phyloP scores from a whole-genome alignment of 2,329 filamentous ascomycete species.

The Paracamarosporium sp. region DNA sequence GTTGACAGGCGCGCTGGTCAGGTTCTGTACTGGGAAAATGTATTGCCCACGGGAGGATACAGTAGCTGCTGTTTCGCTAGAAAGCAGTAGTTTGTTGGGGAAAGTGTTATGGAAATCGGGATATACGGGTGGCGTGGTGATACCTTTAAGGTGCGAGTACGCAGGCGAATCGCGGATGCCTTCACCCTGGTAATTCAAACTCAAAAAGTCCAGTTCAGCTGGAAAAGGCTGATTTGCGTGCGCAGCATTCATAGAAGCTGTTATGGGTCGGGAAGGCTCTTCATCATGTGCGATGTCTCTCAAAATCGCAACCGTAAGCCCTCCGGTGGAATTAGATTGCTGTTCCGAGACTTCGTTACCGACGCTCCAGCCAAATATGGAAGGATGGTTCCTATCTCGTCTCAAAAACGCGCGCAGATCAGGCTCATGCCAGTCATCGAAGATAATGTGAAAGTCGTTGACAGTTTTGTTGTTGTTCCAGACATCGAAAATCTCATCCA shows the following conservation, averaged over 20 bases:
- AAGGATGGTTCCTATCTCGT: constrained; percentile 63
- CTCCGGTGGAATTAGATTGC: constrained; percentile 39
- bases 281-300: constrained; percentile 54
- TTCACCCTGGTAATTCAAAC: constrained; percentile 64
- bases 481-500: constrained; percentile 62
- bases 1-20: constrained; percentile 48
- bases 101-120: constrained; percentile 53
- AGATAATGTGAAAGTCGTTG: constrained; percentile 62
- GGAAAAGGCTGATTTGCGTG: constrained; percentile 50
- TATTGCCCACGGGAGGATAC: constrained; percentile 60
- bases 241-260: constrained; percentile 57
- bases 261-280: constrained; percentile 56
- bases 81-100: constrained; percentile 55
- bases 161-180: constrained; percentile 46
- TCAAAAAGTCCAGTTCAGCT: constrained; percentile 53
- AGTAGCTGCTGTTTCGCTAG: constrained; percentile 44
- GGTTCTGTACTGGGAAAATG: constrained; percentile 58
- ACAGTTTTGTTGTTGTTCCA: constrained; percentile 56
- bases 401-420: constrained; percentile 59
- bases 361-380: constrained; percentile 59
- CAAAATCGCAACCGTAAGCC: constrained; percentile 43
- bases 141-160: constrained; percentile 41
- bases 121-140: constrained; percentile 49
- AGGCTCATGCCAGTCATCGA: constrained; percentile 60
- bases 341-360: constrained; percentile 64